Percentiles rank a stretch among this genome's conserved stretches.
phyloP scores from a whole-genome alignment of 2,329 filamentous ascomycete species.

The Trichoderma sp. region DNA sequence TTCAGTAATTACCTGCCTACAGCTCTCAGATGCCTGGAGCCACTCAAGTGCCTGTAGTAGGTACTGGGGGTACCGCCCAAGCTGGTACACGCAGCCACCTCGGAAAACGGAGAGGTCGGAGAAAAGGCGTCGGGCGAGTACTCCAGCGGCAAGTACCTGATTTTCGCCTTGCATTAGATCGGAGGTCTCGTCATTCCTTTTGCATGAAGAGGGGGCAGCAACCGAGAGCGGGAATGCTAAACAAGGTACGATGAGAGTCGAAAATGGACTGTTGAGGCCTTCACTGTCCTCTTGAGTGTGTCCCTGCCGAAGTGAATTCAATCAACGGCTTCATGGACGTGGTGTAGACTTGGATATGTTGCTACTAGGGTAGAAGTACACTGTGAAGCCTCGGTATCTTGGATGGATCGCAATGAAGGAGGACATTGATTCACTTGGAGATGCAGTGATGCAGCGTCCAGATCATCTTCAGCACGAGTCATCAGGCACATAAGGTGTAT shows the following conservation, averaged over 20 bases:
- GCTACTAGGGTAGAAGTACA: too few species aligned
- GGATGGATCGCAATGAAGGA: too few species aligned
- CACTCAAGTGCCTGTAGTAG: background rate
- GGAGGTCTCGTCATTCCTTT: background rate
- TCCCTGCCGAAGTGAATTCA: background rate
- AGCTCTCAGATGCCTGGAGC: too few species aligned
- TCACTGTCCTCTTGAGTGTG: too few species aligned
- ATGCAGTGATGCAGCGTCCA: too few species aligned
- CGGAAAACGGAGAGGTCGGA: slow-evolving; percentile 5
- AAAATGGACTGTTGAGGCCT: background rate
- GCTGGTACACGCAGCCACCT: slow-evolving; percentile 10
- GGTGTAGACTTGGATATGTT: too few species aligned
- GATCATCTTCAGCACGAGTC: too few species aligned
- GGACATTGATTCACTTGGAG: too few species aligned
- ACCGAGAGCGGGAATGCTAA: too few species aligned
- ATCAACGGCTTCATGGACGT: background rate
- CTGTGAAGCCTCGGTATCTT: too few species aligned
- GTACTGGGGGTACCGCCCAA: background rate
- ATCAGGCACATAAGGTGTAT: too few species aligned
- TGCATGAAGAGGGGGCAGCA: background rate
- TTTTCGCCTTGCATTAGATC: slow-evolving; percentile 13
- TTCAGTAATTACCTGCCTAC: too few species aligned
- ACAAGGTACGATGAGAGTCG: background rate
- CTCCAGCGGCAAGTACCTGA: background rate
- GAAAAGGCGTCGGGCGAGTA: background rate